Conservation (phyloP, 2,329 filamentous ascomycete genomes). For the Fusarium nodosum region DNA sequence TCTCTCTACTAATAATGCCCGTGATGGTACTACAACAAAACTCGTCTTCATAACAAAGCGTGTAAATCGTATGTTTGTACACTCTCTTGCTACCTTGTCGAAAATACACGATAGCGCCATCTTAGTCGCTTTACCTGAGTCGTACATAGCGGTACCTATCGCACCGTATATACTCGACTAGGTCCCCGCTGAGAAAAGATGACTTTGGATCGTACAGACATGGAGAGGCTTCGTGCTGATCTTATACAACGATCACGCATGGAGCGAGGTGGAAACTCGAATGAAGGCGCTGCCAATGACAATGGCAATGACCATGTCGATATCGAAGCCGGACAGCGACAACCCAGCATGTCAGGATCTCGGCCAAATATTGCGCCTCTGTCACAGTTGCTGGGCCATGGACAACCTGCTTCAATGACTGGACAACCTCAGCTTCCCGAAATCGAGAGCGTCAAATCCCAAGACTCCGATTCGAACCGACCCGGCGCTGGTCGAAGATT, state of each 20-base stretch:
- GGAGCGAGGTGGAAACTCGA: slow-evolving; percentile 44
- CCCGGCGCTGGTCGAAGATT: slow-evolving; percentile 24
- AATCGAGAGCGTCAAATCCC: slow-evolving; percentile 63
- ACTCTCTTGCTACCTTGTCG: slow-evolving; percentile 17
- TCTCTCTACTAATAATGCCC: slow-evolving; percentile 27
- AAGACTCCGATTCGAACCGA: slow-evolving; percentile 57
- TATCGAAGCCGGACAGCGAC: slow-evolving; percentile 30
- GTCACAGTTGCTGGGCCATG: slow-evolving; percentile 39
- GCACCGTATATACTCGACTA: slow-evolving; percentile 16
- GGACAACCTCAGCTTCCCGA: slow-evolving; percentile 44
- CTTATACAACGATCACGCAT: slow-evolving; percentile 52
- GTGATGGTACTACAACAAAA: slow-evolving; percentile 35
- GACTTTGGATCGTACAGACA: slow-evolving; percentile 41
- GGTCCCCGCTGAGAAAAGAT: slow-evolving; percentile 35
- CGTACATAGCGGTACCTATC: slow-evolving; percentile 23
- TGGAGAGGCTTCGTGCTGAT: slow-evolving; percentile 54
- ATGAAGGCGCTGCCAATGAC: slow-evolving; percentile 12
- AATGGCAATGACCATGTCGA: slow-evolving; percentile 27
- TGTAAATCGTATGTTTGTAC: slow-evolving; percentile 26
- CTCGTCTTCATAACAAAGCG: slow-evolving; percentile 19
- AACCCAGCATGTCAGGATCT: slow-evolving; percentile 22
- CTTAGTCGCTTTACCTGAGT: slow-evolving; percentile 34
- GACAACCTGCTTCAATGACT: slow-evolving; percentile 34
- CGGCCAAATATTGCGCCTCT: slow-evolving; percentile 26
- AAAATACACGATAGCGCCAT: slow-evolving; percentile 35